phyloP scores from a whole-genome alignment of 2,329 filamentous ascomycete species.

The Phyllosticta ampelicida region DNA sequence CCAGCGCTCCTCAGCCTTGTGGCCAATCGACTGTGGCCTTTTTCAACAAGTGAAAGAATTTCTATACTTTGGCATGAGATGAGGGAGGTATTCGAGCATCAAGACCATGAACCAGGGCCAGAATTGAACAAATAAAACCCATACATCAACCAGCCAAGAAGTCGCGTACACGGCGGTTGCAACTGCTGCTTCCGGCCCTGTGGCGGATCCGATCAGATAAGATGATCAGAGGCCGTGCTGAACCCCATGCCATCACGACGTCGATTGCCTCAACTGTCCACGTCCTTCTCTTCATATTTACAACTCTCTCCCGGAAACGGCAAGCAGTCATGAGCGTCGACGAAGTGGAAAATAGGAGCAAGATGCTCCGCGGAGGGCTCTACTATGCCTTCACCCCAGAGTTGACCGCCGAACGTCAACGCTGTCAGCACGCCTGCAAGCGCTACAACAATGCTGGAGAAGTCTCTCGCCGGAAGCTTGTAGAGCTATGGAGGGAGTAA shows the following conservation, averaged over 20 bases:
- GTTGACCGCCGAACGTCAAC: constrained; percentile 51
- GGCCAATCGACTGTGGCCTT: too few relatives aligned
- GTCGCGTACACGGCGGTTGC: too few relatives aligned
- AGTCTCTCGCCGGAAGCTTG: constrained; percentile 48
- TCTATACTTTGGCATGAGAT: too few relatives aligned
- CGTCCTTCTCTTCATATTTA: background rate
- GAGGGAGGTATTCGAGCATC: too few relatives aligned
- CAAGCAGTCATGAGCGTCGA: background rate
- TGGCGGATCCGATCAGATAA: background rate
- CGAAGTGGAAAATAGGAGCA: constrained; percentile 25
- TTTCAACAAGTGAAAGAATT: too few relatives aligned
- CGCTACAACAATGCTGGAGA: constrained; percentile 55
- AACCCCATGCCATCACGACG: background rate
- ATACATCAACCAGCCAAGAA: too few relatives aligned
- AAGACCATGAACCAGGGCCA: too few relatives aligned
- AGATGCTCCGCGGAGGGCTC: constrained; percentile 57
- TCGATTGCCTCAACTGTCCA: background rate
- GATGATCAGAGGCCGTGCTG: background rate
- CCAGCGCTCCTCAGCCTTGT: background rate
- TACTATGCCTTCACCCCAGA: constrained; percentile 65
- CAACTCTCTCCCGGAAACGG: background rate
- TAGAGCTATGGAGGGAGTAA: constrained; percentile 64
- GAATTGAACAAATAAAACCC: too few relatives aligned
- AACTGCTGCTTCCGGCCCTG: too few relatives aligned
- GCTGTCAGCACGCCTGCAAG: constrained; percentile 50